phyloP scores from a whole-genome alignment of 192 early-diverging fungal genomes.

The Pilaira anomala region DNA sequence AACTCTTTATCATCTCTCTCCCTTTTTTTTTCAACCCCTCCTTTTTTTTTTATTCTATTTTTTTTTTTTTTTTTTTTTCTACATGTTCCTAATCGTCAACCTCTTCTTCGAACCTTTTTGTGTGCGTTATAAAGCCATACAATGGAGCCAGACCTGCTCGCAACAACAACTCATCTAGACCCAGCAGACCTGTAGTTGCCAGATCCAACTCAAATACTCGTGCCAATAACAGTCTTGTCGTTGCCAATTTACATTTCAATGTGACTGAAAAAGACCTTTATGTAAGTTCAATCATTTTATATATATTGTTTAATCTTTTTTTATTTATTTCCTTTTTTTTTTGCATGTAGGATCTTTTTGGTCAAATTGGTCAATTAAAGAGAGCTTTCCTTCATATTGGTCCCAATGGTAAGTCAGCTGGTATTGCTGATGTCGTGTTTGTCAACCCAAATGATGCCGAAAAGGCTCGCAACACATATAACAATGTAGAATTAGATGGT shows the following conservation, averaged over 20 bases:
- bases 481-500: slow-evolving; percentile 55
- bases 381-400: slow-evolving; percentile 46
- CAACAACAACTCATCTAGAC: not conserved
- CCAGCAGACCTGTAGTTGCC: not conserved
- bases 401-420: slow-evolving; percentile 50
- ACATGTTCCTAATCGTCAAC: slow-evolving; percentile 13
- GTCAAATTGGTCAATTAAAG: slow-evolving; percentile 47
- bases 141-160: slow-evolving; percentile 10
- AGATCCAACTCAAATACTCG: not conserved
- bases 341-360: slow-evolving; percentile 51
- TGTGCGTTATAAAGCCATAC: slow-evolving; percentile 13
- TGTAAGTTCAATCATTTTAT: slow-evolving; percentile 24
- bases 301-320: not conserved
- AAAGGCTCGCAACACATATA: slow-evolving; percentile 42
- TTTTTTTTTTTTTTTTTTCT: slow-evolving; percentile 3
- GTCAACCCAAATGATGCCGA: slow-evolving; percentile 41
- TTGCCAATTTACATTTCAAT: slow-evolving; percentile 50
- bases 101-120: slow-evolving; percentile 8
- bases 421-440: slow-evolving; percentile 49
- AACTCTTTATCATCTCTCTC: no score
- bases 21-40: not conserved
- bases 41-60: not conserved
- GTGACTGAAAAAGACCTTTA: slow-evolving; percentile 56
- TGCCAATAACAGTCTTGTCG: slow-evolving; percentile 6
- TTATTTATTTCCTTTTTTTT: not conserved